phyloP scores from a whole-genome alignment of 1,139 yeast genomes.

The Candida glucosophila region DNA sequence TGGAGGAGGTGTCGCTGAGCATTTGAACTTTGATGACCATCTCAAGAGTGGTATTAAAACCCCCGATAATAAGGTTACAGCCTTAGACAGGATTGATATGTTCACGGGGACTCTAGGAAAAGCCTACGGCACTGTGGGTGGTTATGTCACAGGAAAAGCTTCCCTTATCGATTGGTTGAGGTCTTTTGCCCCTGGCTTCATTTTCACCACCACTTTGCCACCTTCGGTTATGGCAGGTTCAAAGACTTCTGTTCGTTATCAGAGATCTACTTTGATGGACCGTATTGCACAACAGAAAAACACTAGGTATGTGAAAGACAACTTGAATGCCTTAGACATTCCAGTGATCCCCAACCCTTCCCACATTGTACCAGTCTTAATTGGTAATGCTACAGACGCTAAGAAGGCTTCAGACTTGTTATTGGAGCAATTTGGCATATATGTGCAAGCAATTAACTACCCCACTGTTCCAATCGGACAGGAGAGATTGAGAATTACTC shows the following conservation, averaged over 20 bases:
- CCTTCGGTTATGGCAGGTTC: constrained; percentile 99
- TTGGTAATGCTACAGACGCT: constrained; percentile 91
- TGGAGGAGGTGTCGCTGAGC: constrained; percentile 99
- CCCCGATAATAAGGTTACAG: constrained; percentile 24
- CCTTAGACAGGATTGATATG: constrained; percentile 85
- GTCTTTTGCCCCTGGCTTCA: constrained; percentile 95
- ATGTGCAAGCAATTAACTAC: constrained; percentile 96
- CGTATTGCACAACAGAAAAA: constrained; percentile 80
- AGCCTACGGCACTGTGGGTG: constrained; percentile 96
- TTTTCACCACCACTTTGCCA: constrained; percentile 91
- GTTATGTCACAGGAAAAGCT: constrained; percentile 87
- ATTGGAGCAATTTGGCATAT: constrained; percentile 75
- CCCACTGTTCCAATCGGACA: constrained; percentile 97
- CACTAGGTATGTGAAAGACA: constrained; percentile 76
- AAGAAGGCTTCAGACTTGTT: constrained; percentile 85
- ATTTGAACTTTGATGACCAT: constrained; percentile 78
- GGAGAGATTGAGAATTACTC: constrained; percentile 93
- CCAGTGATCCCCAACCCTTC: constrained; percentile 98
- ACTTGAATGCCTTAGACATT: constrained; percentile 62
- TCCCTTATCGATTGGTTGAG: constrained; percentile 89
- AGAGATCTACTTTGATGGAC: constrained; percentile 66
- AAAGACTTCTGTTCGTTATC: constrained; percentile 76
- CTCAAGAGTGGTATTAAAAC: constrained; percentile 56
- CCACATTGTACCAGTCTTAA: constrained; percentile 90
- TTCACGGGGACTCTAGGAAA: constrained; percentile 96